Percentiles rank a stretch among this genome's conserved stretches.
phyloP scores from a whole-genome alignment of 768 basidiomycete genomes.

The Candolleomyces eurysporus region DNA sequence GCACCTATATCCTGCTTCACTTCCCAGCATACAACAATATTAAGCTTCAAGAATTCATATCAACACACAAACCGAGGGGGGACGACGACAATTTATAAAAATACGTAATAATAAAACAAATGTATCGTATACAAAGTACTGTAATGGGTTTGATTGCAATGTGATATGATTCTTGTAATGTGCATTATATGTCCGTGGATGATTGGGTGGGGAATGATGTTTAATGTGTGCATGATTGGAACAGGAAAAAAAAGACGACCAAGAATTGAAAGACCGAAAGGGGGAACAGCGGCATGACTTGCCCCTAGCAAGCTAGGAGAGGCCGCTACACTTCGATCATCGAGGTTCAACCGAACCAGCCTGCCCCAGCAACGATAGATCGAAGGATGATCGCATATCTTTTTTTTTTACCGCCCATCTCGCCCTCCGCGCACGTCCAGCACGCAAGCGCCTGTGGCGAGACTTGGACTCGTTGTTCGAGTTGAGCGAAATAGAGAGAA shows the following conservation, averaged over 20 bases:
- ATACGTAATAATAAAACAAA: conserved; percentile 6
- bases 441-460: not conserved
- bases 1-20: no score
- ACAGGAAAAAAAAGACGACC: conserved; percentile 15
- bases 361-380: not conserved
- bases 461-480: not conserved
- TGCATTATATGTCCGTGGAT: conserved; percentile 13
- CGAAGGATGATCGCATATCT: not conserved
- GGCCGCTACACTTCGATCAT: not conserved
- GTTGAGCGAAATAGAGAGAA: conserved; percentile 10
- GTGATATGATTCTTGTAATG: conserved; percentile 16
- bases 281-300: not conserved
- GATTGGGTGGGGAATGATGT: conserved; percentile 33
- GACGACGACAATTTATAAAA: not conserved
- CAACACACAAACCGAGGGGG: not conserved
- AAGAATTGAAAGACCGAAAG: conserved; percentile 17
- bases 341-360: not conserved
- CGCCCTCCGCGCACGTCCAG: not conserved
- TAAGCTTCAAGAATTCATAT: no score
- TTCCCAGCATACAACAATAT: no score
- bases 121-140: conserved; percentile 16
- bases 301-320: not conserved
- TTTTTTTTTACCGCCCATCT: conserved; percentile 15
- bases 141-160: conserved; percentile 25
- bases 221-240: conserved; percentile 29